Base-by-base conservation (phyloP, 768 basidiomycete genomes). In the Pleurotus pulmonarius region DNA sequence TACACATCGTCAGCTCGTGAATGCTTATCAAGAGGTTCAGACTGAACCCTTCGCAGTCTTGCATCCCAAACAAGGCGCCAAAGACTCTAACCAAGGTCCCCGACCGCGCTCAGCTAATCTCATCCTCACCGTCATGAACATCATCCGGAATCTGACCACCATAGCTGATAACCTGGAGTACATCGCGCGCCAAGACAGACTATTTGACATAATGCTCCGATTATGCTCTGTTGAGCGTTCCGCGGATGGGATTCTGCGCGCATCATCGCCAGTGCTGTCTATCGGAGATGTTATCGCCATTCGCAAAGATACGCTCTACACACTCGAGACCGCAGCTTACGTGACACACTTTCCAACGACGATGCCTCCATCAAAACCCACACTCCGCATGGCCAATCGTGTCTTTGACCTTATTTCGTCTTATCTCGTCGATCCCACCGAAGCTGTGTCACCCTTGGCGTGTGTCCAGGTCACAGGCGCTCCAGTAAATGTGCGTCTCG, bases 101-200 rank as follows among this genome's bases (percentile, higher is more conserved):
- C 76, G 76, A 43, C 90, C 86, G 63, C 86, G 87, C 11, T 80
- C 83, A 9, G 86, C 81, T 15, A 86, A 88, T 59, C 72, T 87
- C 53, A 75, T 94, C 47, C 78, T 92, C 25, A 73, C 84, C 15
- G 76, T 89, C 52, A 69, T 86, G 45, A 94, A 90, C 68, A 84
- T 98, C 64, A 75, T 98, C 53, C 90, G 93, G 46, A 97, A 96
- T 72, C 77, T 97, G 61, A 84, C 90, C n/a, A 74, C 85, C 59
- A 75, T 87, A 56, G 72, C 70, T 5, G 88, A 95, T 60, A 96
- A 96, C 63, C 68, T 79, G 59, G 74, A 75, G 44, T 84, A 82
- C 63, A 75, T 96, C 63, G 80, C 86, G 1, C 79, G 74, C 40
- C 85, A 91, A 57, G 79, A 81, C 5, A 77, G 85, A 49, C 68